These are phyloP conservation scores for Nigrograna mackinnonii DNA, from an alignment of 2,329 filamentous ascomycete species.

Conservation along the genomic window DNA sequence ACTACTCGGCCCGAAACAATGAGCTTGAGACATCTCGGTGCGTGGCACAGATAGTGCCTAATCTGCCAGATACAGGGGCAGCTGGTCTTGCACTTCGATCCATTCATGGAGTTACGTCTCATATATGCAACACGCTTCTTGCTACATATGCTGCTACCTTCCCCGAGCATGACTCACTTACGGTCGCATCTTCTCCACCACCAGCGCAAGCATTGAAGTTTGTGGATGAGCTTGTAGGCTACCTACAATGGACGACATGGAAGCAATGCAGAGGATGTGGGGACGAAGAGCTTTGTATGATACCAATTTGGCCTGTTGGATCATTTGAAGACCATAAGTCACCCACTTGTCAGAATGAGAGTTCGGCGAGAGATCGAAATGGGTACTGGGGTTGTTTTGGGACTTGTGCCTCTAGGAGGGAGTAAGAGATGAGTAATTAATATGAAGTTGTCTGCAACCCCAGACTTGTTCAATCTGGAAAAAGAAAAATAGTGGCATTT, in stretches of 20 bases:
- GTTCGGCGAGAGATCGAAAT: constrained; percentile 4
- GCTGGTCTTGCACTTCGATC: constrained; percentile 30
- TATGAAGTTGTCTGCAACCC: too few relatives aligned
- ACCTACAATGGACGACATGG: constrained; percentile 64
- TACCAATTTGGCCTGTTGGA: constrained; percentile 69
- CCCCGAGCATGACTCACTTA: constrained; percentile 8
- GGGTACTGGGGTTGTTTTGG: constrained; percentile 38
- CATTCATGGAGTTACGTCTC: constrained; percentile 29
- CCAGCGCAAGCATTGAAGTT: constrained; percentile 27
- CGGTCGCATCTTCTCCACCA: constrained; percentile 8
- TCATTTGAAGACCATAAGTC: constrained; percentile 56
- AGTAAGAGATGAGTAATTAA: too few relatives aligned
- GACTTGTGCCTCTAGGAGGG: too few relatives aligned
- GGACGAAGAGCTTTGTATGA: constrained; percentile 59
- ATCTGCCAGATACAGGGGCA: constrained; percentile 13
- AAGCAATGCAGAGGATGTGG: constrained; percentile 59
- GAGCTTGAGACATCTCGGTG: constrained; percentile 52
- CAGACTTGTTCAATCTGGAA: too few relatives aligned
- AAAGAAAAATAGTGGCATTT: too few relatives aligned
- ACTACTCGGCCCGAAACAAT: constrained; percentile 39
- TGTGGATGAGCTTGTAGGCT: constrained; percentile 49
- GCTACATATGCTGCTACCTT: constrained; percentile 15
- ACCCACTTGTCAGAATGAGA: constrained; percentile 45
- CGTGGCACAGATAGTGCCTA: constrained; percentile 46
- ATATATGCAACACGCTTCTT: constrained; percentile 39